phyloP scores from a whole-genome alignment of 495 filamentous ascomycete species.

The Daldinia grandis region DNA sequence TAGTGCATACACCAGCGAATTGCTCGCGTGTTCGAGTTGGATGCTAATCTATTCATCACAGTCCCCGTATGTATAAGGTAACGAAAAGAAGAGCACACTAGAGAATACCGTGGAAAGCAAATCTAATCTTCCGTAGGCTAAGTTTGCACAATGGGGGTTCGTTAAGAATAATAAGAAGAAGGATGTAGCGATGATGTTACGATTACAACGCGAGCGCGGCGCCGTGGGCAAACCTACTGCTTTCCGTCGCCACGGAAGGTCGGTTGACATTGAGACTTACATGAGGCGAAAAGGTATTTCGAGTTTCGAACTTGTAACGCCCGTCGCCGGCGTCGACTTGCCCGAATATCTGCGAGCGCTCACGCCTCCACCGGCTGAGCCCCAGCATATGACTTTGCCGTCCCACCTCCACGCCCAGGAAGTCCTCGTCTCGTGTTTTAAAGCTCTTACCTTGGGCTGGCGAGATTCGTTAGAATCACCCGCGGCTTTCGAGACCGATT shows the following conservation, averaged over 20 bases:
- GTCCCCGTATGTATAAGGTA: constrained; percentile 47
- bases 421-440: constrained; percentile 39
- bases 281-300: constrained; percentile 45
- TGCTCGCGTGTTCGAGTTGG: not conserved
- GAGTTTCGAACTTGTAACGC: constrained; percentile 38
- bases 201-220: constrained; percentile 42
- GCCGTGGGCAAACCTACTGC: constrained; percentile 44
- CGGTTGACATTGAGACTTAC: constrained; percentile 44
- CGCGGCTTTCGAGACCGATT: constrained; percentile 27
- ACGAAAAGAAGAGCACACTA: not conserved
- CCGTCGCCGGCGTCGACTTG: constrained; percentile 32
- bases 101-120: not conserved
- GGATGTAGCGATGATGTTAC: constrained; percentile 44
- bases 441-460: constrained; percentile 28
- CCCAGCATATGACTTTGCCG: constrained; percentile 29
- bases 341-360: constrained; percentile 43
- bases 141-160: constrained; percentile 46
- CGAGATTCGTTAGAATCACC: constrained; percentile 21
- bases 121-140: constrained; percentile 4
- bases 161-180: constrained; percentile 47
- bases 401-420: constrained; percentile 40
- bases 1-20: constrained; percentile 10
- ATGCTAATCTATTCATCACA: constrained; percentile 13
- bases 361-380: constrained; percentile 40
- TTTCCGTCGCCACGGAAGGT: constrained; percentile 43